phyloP scores from a whole-genome alignment of 305 asterid genomes.

The Fraxinus paxiana region DNA sequence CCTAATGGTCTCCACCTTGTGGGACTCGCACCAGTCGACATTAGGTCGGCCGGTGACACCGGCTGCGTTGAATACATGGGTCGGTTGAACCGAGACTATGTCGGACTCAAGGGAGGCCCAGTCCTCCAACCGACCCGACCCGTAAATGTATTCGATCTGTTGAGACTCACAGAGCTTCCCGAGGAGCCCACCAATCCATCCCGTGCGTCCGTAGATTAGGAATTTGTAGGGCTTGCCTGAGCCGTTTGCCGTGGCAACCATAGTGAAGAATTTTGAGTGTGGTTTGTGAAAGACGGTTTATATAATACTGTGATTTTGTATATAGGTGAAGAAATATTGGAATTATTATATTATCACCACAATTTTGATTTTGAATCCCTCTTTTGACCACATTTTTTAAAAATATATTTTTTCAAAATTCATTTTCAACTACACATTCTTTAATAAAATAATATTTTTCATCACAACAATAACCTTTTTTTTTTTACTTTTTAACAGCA shows the following conservation, averaged over 20 bases:
- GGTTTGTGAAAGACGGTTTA: neutral
- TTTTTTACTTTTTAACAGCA: no score
- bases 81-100: conserved; percentile 45
- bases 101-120: conserved; percentile 54
- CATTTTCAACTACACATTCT: no score
- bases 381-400: no score
- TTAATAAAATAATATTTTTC: no score
- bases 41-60: conserved; percentile 84
- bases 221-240: conserved; percentile 48
- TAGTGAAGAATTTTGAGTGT: conserved; percentile 18
- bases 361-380: no score
- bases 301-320: neutral
- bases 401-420: no score
- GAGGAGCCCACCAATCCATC: conserved; percentile 81
- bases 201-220: conserved; percentile 80
- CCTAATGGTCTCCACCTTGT: conserved; percentile 75
- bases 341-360: no score
- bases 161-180: conserved; percentile 87
- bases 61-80: conserved; percentile 89
- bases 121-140: conserved; percentile 72
- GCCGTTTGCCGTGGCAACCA: conserved; percentile 65
- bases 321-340: neutral
- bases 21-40: conserved; percentile 88
- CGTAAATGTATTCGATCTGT: conserved; percentile 52
- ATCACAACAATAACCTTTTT: no score